A percentile compares a stretch with the other conserved stretches of the same genome.
These are phyloP conservation scores for Apodospora peruviana DNA, from an alignment of 495 filamentous ascomycete species.

Conservation along the genomic window DNA sequence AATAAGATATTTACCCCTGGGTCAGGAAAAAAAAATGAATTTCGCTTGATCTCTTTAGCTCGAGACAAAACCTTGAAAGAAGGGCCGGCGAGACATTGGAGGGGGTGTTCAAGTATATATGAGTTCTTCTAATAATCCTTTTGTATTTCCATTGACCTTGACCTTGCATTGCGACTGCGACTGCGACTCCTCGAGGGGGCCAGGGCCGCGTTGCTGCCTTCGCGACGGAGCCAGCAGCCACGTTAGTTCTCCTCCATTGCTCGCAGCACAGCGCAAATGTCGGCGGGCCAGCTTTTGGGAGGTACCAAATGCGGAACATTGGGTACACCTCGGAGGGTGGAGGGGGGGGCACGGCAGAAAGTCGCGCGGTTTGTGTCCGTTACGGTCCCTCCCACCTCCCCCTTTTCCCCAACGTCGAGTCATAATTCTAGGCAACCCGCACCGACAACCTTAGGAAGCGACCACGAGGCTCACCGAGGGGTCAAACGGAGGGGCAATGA, in stretches of 20 bases:
- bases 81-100: background rate
- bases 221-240: constrained; percentile 4
- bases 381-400: background rate
- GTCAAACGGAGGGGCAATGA: background rate
- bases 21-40: constrained; percentile 18
- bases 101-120: constrained; percentile 6
- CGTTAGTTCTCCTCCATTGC: background rate
- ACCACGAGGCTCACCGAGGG: constrained; percentile 18
- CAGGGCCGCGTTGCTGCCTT: constrained; percentile 19
- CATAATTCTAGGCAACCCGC: constrained; percentile 16
- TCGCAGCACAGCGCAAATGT: background rate
- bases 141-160: background rate
- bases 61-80: constrained; percentile 1
- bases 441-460: constrained; percentile 5
- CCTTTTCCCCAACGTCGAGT: constrained; percentile 1
- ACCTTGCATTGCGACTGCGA: background rate
- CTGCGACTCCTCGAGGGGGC: constrained; percentile 1
- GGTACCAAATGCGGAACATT: background rate
- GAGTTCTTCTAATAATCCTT: constrained; percentile 5
- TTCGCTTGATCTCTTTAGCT: constrained; percentile 14
- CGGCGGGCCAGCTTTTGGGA: background rate
- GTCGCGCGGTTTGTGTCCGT: background rate
- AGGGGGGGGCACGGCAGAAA: background rate
- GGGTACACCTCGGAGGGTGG: background rate
- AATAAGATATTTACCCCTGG: constrained; percentile 13